A percentile compares a stretch with the other conserved stretches of the same genome.
phyloP scores from a whole-genome alignment of 2,329 filamentous ascomycete genomes.

The Sporothrix sp. region DNA sequence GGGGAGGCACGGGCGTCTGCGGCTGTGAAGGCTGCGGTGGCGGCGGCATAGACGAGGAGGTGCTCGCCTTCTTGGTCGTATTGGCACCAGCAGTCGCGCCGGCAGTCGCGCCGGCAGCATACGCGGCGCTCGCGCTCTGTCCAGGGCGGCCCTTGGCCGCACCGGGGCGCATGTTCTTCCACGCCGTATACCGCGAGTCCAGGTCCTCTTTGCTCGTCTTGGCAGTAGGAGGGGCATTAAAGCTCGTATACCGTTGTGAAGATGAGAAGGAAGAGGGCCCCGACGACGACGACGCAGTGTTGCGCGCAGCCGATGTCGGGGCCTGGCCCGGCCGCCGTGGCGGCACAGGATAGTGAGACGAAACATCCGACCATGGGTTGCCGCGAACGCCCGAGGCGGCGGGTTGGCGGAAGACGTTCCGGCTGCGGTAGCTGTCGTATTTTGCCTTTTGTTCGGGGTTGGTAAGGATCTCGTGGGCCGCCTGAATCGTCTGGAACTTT shows the following conservation, averaged over 20 bases:
- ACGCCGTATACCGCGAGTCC: slow-evolving; percentile 25
- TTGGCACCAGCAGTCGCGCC: slow-evolving; percentile 2
- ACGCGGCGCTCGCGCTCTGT: slow-evolving; percentile 20
- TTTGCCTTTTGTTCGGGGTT: slow-evolving; percentile 41
- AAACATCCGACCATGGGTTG: slow-evolving; percentile 46
- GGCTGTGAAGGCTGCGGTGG: slow-evolving; percentile 27
- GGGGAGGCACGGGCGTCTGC: slow-evolving; percentile 20
- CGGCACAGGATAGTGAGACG: slow-evolving; percentile 41
- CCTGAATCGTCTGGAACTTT: slow-evolving; percentile 79
- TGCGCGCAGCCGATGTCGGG: slow-evolving; percentile 16
- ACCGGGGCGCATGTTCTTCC: slow-evolving; percentile 26
- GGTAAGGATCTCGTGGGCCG: slow-evolving; percentile 65
- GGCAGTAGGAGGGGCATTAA: slow-evolving; percentile 16
- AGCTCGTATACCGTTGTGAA: slow-evolving; percentile 20
- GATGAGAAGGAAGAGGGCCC: slow-evolving; percentile 16
- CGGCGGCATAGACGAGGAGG: slow-evolving; percentile 18
- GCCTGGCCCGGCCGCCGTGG: slow-evolving; percentile 21
- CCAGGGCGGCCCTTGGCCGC: slow-evolving; percentile 12
- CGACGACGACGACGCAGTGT: slow-evolving; percentile 15
- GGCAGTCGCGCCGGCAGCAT: slow-evolving; percentile 6
- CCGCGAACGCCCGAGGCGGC: slow-evolving; percentile 46
- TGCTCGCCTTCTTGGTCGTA: slow-evolving; percentile 16
- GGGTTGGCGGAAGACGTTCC: slow-evolving; percentile 30
- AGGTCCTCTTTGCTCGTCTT: slow-evolving; percentile 17
- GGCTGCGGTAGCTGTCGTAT: slow-evolving; percentile 40